Conservation (phyloP, 768 basidiomycete genomes). For the Trametes sanguinea region DNA sequence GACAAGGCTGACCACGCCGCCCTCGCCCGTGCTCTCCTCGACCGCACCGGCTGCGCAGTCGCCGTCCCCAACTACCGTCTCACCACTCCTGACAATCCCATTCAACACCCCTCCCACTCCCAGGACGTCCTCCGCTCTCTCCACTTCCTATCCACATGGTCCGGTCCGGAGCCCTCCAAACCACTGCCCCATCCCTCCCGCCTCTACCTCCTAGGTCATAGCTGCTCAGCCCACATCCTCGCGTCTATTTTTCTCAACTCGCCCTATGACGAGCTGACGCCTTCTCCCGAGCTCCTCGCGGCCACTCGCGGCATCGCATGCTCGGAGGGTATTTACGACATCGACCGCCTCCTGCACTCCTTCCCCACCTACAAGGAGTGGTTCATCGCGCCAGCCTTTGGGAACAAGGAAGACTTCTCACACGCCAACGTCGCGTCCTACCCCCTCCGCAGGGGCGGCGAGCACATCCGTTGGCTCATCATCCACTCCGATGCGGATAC, state of each 20-base stretch:
- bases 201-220: slow-evolving; percentile 73
- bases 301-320: slow-evolving; percentile 56
- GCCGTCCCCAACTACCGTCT: slow-evolving; percentile 80
- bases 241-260: slow-evolving; percentile 63
- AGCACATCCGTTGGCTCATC: slow-evolving; percentile 62
- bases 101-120: slow-evolving; percentile 73
- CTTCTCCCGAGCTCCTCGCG: slow-evolving; percentile 42
- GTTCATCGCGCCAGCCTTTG: slow-evolving; percentile 73
- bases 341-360: slow-evolving; percentile 59
- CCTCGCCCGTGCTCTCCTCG: slow-evolving; percentile 56
- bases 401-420: slow-evolving; percentile 48
- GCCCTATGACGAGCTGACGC: slow-evolving; percentile 39
- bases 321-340: slow-evolving; percentile 80
- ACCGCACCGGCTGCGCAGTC: slow-evolving; percentile 54
- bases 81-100: slow-evolving; percentile 44
- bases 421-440: slow-evolving; percentile 48
- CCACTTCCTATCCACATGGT: slow-evolving; percentile 54
- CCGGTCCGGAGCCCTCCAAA: slow-evolving; percentile 33
- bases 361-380: slow-evolving; percentile 70
- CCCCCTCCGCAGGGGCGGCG: slow-evolving; percentile 36
- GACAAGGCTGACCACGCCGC: slow-evolving; percentile 63
- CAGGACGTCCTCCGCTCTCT: slow-evolving; percentile 66
- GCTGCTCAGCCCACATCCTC: slow-evolving; percentile 82
- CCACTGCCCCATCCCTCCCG: slow-evolving; percentile 40
- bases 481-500: slow-evolving; percentile 76